Evolutionary conservation across 345 rosid species (phyloP), one percentile per base, ranked within the genome.

Genomic region (Syzygium jambos): DNA sequence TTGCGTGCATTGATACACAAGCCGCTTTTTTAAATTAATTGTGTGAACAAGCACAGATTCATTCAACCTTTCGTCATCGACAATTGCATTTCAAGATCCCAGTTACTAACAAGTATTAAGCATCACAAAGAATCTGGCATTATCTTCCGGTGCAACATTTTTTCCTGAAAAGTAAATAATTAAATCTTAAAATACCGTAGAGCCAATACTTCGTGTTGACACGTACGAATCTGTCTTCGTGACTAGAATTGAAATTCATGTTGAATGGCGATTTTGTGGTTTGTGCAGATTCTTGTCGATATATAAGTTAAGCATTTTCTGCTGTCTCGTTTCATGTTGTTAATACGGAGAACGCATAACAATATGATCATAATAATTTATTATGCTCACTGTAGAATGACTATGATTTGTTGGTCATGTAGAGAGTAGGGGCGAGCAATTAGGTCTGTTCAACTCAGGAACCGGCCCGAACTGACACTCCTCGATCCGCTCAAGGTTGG

Each of bases 391-490:
- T 11, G 3, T 51, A 43, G 46, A 43, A 56, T 23, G 6, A 56
- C 11, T 56, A 57, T 57, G 63, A 57, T 23, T 57, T 4, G 14
- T 25, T 57, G 14, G 65, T 57, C 65, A 57, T 23, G 14, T 57
- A 2, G 65, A 57, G 29, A 57, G 65, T 5, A 57, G 27, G 3
- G 65, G 0, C 0, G 0, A 57, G 11, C 3, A 57, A 25, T 57
- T 25, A 57, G 65, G 15, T 25, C 2, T 7, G 7, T n/a, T 57
- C 29, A 57, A 57, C 29, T 57, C 7, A 13, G 2, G 29, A 57
- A 57, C 0, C 29, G 5, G 15, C 65, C 65, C 29, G 0, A 57
- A 25, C 15, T 5, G 0, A 13, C 65, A 57, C 0, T 57, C 4
- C 15, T 15, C 30, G 5, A 59, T 57, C 2, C 6, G 27, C 25